phyloP scores from a whole-genome alignment of 129 eudicot genomes.

The Centrapalus pauciflorus region DNA sequence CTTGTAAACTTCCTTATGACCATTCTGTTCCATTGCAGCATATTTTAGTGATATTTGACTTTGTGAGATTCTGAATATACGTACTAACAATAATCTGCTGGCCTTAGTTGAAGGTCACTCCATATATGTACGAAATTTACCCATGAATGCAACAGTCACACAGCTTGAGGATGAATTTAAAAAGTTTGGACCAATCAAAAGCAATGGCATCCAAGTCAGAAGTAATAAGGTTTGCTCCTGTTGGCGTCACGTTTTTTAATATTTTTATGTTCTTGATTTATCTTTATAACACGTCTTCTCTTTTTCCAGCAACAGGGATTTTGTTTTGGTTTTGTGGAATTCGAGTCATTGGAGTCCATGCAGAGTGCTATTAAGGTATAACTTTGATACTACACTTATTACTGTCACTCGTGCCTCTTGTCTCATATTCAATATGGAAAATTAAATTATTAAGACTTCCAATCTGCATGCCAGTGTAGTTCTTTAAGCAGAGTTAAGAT shows the following conservation, averaged over 20 bases:
- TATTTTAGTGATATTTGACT: neutral
- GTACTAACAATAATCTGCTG: neutral
- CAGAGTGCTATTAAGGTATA: constrained; percentile 74
- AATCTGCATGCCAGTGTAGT: neutral
- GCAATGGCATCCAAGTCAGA: constrained; percentile 81
- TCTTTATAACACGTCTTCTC: neutral
- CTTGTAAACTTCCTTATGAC: neutral
- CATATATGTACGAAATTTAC: constrained; percentile 72
- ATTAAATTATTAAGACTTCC: neutral
- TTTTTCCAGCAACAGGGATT: constrained; percentile 58
- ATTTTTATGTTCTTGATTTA: neutral
- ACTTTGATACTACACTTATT: neutral
- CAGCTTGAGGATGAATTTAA: constrained; percentile 73
- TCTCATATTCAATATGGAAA: neutral
- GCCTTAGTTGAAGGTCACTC: constrained; percentile 68
- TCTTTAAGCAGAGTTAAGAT: too few relatives aligned
- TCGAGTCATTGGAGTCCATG: constrained; percentile 63
- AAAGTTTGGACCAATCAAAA: constrained; percentile 70
- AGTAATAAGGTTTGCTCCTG: constrained; percentile 59
- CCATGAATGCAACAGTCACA: constrained; percentile 46
- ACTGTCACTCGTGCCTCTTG: neutral
- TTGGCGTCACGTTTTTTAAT: neutral
- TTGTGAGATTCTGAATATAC: constrained; percentile 2
- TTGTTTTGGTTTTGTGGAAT: constrained; percentile 89
- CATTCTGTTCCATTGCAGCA: neutral